Percentiles rank a stretch among this genome's conserved stretches.
These are phyloP conservation scores for Paragyromitra xinjiangensis DNA, from an alignment of 495 filamentous ascomycete genomes.

Conservation along the genomic window DNA sequence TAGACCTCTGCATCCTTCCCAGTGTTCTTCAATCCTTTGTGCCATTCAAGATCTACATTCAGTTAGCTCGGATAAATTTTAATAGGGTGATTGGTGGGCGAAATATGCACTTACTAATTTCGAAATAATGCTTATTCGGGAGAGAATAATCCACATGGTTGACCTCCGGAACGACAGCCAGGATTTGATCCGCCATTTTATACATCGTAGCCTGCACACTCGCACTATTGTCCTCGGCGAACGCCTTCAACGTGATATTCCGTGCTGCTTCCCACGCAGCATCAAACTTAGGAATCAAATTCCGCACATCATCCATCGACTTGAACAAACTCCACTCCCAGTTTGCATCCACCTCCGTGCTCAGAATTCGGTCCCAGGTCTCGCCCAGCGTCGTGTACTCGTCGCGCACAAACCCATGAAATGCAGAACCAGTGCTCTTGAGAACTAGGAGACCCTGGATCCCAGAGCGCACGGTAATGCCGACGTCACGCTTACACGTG, in stretches of 20 bases:
- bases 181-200: constrained; percentile 92
- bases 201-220: constrained; percentile 98
- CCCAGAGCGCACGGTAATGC: constrained; percentile 75
- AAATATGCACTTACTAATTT: constrained; percentile 75
- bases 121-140: constrained; percentile 99
- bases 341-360: constrained; percentile 83
- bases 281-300: constrained; percentile 74
- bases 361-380: constrained; percentile 92
- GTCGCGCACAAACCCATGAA: constrained; percentile 91
- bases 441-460: constrained; percentile 84
- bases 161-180: constrained; percentile 75
- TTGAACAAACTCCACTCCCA: constrained; percentile 85
- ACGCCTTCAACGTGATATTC: constrained; percentile 85
- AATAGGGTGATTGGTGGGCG: not conserved
- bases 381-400: constrained; percentile 91
- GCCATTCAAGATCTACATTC: constrained; percentile 84
- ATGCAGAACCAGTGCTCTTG: constrained; percentile 96
- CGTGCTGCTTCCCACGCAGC: constrained; percentile 77
- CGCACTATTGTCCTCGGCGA: constrained; percentile 89
- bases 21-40: constrained; percentile 96
- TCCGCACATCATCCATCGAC: constrained; percentile 72
- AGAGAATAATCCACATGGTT: constrained; percentile 81
- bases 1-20: constrained; percentile 97
- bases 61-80: constrained; percentile 8
- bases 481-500: constrained; percentile 60